Percentiles rank a stretch among this genome's conserved stretches.
These are phyloP conservation scores for Pseudonitzschia delicatissima DNA, from an alignment of 108 stramenopile species.

Conservation along the genomic window DNA sequence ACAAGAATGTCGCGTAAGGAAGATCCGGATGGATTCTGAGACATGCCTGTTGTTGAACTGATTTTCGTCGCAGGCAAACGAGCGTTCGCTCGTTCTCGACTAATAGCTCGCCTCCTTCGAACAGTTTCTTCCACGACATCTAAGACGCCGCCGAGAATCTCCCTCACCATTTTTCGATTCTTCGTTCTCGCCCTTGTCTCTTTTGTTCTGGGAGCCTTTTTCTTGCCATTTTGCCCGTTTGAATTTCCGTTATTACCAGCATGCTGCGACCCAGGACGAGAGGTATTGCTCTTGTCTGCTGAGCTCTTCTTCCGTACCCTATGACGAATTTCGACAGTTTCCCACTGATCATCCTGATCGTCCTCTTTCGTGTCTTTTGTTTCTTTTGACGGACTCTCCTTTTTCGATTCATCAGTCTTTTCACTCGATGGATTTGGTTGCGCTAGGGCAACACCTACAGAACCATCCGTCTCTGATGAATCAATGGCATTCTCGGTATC, in stretches of 20 bases:
- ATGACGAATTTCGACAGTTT: slow-evolving; percentile 59
- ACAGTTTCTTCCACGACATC: slow-evolving; percentile 63
- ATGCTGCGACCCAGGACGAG: slow-evolving; percentile 6
- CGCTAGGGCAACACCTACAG: neutral
- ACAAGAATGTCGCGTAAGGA: slow-evolving; percentile 4
- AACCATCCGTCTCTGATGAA: neutral
- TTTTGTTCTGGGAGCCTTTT: slow-evolving; percentile 29
- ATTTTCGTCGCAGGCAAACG: neutral
- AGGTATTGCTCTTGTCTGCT: slow-evolving; percentile 16
- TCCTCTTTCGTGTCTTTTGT: slow-evolving; percentile 3
- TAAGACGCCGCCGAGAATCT: slow-evolving; percentile 54
- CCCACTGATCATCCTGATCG: slow-evolving; percentile 57
- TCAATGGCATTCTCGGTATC: neutral
- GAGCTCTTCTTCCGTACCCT: slow-evolving; percentile 41
- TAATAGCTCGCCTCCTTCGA: slow-evolving; percentile 17
- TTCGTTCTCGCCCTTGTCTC: slow-evolving; percentile 23
- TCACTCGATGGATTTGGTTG: neutral
- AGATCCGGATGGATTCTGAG: neutral
- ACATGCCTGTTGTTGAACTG: neutral
- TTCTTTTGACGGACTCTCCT: neutral
- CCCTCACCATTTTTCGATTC: slow-evolving; percentile 49
- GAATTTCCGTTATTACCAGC: slow-evolving; percentile 23
- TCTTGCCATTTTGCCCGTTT: slow-evolving; percentile 29
- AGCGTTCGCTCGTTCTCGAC: slow-evolving; percentile 6
- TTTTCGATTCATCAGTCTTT: neutral